phyloP scores from a whole-genome alignment of 148 eudicot genomes.

The Vaccinium myrtillus region DNA sequence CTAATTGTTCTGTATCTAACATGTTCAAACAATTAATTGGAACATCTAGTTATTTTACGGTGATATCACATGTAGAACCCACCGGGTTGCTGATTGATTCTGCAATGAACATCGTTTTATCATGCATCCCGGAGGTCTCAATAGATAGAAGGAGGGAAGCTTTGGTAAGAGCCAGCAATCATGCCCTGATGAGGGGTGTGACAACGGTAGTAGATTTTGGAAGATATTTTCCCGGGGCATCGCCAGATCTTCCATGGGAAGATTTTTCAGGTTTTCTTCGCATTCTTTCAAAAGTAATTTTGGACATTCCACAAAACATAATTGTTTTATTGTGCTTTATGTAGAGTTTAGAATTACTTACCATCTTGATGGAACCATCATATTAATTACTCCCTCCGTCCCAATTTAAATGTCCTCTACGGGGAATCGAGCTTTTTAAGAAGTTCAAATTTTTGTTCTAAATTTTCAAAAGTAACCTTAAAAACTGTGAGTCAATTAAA shows the following conservation, averaged over 20 bases:
- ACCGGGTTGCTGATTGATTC: constrained; percentile 93
- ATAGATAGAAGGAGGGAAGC: constrained; percentile 85
- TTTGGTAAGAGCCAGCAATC: constrained; percentile 62
- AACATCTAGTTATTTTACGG: constrained; percentile 6
- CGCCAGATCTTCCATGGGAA: constrained; percentile 73
- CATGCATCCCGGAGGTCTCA: constrained; percentile 64
- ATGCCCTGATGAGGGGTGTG: constrained; percentile 84
- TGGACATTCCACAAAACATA: neutral
- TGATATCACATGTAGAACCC: constrained; percentile 55
- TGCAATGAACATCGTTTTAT: constrained; percentile 67
- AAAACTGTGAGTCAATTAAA: too few species aligned
- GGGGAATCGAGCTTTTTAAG: too few species aligned
- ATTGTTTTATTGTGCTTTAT: neutral
- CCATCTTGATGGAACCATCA: neutral
- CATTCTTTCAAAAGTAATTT: neutral
- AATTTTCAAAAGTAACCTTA: too few species aligned
- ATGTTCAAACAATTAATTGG: neutral
- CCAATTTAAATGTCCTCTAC: too few species aligned
- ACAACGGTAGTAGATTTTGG: constrained; percentile 96
- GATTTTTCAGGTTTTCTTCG: constrained; percentile 73
- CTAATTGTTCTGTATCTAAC: neutral
- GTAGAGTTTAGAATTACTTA: neutral
- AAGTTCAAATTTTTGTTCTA: too few species aligned
- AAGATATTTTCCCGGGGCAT: constrained; percentile 79
- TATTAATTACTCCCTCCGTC: neutral